Conservation (phyloP, 164 flowering plant species). For the Sextonia rubra region DNA sequence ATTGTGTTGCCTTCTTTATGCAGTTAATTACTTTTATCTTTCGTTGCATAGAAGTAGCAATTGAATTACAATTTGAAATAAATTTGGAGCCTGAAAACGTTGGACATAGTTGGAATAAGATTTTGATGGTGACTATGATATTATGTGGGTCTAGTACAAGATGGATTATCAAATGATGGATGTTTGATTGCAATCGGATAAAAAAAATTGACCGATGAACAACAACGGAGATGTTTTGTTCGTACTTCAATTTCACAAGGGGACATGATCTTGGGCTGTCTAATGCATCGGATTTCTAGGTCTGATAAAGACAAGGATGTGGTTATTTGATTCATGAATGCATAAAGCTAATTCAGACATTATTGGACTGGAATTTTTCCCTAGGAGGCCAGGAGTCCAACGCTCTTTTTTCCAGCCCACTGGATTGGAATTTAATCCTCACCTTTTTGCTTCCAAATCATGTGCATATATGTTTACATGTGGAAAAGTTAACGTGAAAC, state of each 20-base stretch:
- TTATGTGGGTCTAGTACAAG: background rate
- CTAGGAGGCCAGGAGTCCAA: background rate
- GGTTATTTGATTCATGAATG: constrained; percentile 12
- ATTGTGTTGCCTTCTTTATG: too few species aligned
- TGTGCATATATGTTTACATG: too few species aligned
- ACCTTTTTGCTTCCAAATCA: background rate
- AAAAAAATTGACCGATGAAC: background rate
- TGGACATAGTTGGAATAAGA: too few species aligned
- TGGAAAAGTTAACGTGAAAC: too few species aligned
- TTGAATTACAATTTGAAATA: too few species aligned
- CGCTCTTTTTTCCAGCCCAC: background rate
- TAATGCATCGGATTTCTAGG: background rate
- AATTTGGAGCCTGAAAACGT: too few species aligned
- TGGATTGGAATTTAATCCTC: background rate
- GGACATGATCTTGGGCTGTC: constrained; percentile 1
- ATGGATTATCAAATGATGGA: too few species aligned
- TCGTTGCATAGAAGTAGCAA: too few species aligned
- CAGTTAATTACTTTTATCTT: too few species aligned
- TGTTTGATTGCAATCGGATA: background rate
- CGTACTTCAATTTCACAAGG: constrained; percentile 1
- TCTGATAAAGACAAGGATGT: constrained; percentile 12
- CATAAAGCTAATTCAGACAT: background rate
- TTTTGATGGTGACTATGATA: background rate
- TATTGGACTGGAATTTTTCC: background rate
- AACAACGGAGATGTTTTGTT: background rate